Evolutionary conservation across 179 eudicot genomes (phyloP), one percentile per base, ranked within the genome.

Genomic region (Beta corolliflora): DNA sequence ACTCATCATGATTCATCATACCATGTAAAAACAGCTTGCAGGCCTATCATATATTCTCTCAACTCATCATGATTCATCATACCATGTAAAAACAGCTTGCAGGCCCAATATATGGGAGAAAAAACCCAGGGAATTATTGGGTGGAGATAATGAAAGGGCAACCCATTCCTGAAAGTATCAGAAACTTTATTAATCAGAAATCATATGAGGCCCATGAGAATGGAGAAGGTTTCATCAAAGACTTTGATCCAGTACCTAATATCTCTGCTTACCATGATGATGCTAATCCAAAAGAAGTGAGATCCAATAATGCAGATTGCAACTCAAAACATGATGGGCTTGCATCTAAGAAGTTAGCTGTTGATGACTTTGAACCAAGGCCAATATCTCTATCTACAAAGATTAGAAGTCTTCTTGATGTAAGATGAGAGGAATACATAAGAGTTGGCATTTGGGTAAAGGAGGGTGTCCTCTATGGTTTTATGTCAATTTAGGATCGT

Each of bases 101-200:
- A 4, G 55, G 71, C 56, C 66, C 72, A n/a, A 9, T 18, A 50
- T 18, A 82, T 60, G 85, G 81, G 61, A 81, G 85, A 75, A 71
- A 79, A 48, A 77, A 71, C n/a, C 77, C 81, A 0, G 83, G 77
- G 52, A 81, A 86, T 3, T 85, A 84, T 63, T 88, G 87, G 90
- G 64, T 44, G 31, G 56, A 60, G 23, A 55, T 78, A 5, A 80
- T 84, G 87, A 77, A 82, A 52, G 86, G 71, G 23, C 86, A 88
- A 66, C 71, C 84, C n/a, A 84, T 86, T 81, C 86, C 89, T 4
- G 81, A 84, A 59, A 82, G 80, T 44, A 72, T 88, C 45, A 67
- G 29, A 25, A 25, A 25, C 29, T 25, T 25, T 25, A 25, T 25
- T 25, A 25, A 25, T 25, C 29, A 25, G 19, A 18, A 16, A 23